A percentile compares a stretch with the other conserved stretches of the same genome.
phyloP scores from a whole-genome alignment of 2,329 filamentous ascomycete genomes.

The Verticillium nubilum region DNA sequence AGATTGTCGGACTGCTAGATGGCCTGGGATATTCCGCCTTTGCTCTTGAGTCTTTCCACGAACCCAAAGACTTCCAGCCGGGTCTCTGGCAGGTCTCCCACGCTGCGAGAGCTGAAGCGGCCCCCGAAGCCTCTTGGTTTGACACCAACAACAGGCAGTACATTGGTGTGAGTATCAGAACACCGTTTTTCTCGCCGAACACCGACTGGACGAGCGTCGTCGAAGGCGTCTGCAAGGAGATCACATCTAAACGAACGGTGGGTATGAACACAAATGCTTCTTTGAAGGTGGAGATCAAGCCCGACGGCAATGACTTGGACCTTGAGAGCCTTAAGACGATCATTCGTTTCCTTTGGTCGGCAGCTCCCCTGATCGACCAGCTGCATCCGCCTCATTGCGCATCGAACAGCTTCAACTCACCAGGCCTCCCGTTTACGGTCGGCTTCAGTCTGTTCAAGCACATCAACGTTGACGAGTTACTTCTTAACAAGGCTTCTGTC shows the following conservation, averaged over 20 bases:
- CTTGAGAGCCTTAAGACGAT: background rate
- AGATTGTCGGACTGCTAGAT: background rate
- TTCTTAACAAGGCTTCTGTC: background rate
- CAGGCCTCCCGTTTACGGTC: slow-evolving; percentile 2
- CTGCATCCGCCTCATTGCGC: slow-evolving; percentile 3
- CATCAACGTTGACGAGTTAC: background rate
- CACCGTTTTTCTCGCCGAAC: background rate
- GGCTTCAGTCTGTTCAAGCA: background rate
- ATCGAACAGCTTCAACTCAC: background rate
- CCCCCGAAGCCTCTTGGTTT: background rate
- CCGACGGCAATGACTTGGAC: background rate
- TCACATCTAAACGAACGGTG: background rate
- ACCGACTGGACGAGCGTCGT: background rate
- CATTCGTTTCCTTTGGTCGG: slow-evolving; percentile 2
- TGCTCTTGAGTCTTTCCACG: background rate
- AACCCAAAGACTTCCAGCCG: background rate
- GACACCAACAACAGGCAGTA: background rate
- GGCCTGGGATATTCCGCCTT: background rate
- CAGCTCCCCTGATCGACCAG: background rate
- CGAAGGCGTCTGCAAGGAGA: background rate
- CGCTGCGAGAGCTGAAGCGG: background rate
- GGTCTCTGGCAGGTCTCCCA: background rate
- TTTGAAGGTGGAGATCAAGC: slow-evolving; percentile 2
- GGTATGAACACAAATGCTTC: background rate
- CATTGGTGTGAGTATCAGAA: background rate